Percentiles rank a stretch among this genome's conserved stretches.
Evolutionary conservation across 306 rosid species (phyloP).

Genomic region (Luffa acutangula): DNA sequence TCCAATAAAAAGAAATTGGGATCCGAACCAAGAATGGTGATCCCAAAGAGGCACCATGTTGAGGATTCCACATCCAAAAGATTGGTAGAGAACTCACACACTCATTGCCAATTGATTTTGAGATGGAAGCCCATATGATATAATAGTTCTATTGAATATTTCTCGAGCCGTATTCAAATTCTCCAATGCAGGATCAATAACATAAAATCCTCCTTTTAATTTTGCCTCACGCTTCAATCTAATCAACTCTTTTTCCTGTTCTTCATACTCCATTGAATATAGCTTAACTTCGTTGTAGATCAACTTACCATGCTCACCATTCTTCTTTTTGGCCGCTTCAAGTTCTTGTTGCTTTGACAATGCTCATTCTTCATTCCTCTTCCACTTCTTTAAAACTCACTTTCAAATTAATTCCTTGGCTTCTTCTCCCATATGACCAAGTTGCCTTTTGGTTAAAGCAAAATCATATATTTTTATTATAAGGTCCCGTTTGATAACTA

Average conservation of each 20-base stretch:
- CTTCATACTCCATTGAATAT: slow-evolving; percentile 50
- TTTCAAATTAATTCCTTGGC: slow-evolving; percentile 49
- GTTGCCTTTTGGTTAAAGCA: background rate
- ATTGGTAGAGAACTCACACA: too few species aligned
- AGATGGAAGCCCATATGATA: too few species aligned
- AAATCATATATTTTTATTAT: too few species aligned
- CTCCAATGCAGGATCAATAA: slow-evolving; percentile 24
- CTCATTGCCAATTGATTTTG: too few species aligned
- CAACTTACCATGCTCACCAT: slow-evolving; percentile 36
- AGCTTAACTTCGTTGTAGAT: slow-evolving; percentile 48
- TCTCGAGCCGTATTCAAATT: too few species aligned
- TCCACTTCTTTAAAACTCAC: slow-evolving; percentile 53
- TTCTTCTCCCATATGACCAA: slow-evolving; percentile 31
- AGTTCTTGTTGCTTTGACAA: slow-evolving; percentile 28
- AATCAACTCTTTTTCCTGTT: slow-evolving; percentile 62
- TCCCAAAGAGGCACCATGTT: too few species aligned
- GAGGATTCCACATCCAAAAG: too few species aligned
- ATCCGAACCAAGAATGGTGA: too few species aligned
- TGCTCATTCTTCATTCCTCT: slow-evolving; percentile 61
- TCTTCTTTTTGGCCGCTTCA: slow-evolving; percentile 30
- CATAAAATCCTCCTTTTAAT: slow-evolving; percentile 78
- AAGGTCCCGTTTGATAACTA: too few species aligned
- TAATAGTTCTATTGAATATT: too few species aligned
- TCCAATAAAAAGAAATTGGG: too few species aligned
- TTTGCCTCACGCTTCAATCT: slow-evolving; percentile 70